Evolutionary conservation across 2,329 filamentous ascomycete genomes (phyloP).

Genomic region (Botrytis medusae): DNA sequence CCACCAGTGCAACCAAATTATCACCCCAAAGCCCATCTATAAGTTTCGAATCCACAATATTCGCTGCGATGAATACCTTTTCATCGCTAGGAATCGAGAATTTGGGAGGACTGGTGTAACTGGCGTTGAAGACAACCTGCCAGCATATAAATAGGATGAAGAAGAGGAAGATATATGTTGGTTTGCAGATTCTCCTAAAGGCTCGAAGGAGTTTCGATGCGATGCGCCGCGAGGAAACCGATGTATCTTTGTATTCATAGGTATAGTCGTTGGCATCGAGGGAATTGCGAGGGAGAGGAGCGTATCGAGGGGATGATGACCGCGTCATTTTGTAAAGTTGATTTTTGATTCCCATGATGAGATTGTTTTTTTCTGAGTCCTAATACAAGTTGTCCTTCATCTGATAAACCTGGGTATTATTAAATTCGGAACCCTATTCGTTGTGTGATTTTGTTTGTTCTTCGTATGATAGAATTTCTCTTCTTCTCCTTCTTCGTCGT

Average conservation of each 20-base stretch:
- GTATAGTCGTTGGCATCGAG: constrained; percentile 25
- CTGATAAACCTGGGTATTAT: not conserved
- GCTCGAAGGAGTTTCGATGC: constrained; percentile 26
- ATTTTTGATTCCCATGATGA: not conserved
- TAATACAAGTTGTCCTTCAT: not conserved
- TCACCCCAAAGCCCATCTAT: constrained; percentile 64
- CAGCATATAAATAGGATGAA: constrained; percentile 30
- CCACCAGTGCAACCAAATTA: constrained; percentile 59
- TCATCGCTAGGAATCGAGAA: constrained; percentile 52
- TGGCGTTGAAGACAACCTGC: constrained; percentile 43
- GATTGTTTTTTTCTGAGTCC: not conserved
- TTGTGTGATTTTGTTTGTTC: not conserved
- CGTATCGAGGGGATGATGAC: constrained; percentile 36
- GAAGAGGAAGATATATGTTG: constrained; percentile 31
- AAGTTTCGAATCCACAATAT: constrained; percentile 66
- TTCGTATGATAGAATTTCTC: rapidly evolving
- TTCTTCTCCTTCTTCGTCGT: not conserved
- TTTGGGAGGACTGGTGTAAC: constrained; percentile 44
- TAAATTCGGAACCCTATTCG: not conserved
- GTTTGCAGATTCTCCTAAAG: constrained; percentile 28
- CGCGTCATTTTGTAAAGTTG: not conserved
- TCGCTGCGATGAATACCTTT: constrained; percentile 72
- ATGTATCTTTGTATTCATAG: constrained; percentile 34
- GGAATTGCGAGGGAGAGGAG: constrained; percentile 30
- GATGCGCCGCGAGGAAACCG: constrained; percentile 23